Base-by-base conservation (phyloP, 805 yeast genomes). In the Wickerhamiella musiphila region DNA sequence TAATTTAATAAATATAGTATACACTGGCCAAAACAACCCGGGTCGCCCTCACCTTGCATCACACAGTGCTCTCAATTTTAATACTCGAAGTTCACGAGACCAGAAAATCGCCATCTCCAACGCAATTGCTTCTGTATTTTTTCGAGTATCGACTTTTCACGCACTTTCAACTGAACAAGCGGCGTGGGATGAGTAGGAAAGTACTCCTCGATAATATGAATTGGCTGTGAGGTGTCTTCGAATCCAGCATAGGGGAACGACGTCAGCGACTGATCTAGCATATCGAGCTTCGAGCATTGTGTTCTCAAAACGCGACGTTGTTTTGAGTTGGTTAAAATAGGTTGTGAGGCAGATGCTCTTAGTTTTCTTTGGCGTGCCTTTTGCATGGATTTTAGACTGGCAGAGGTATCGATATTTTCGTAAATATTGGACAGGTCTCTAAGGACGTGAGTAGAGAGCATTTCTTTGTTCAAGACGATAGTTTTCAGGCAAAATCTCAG, bases 61-160 rank as follows among this genome's bases (percentile, higher is more conserved):
- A n/a, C n/a, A n/a, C n/a, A n/a, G n/a, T n/a, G n/a, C n/a, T n/a
- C n/a, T n/a, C n/a, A n/a, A n/a, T n/a, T n/a, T n/a, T n/a, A n/a
- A n/a, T n/a, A n/a, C n/a, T n/a, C n/a, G n/a, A n/a, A n/a, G 11
- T 64, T 66, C 10, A 66, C 25, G 9, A 66, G 43, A 1, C 71
- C 70, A 31, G 50, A 54, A 8, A 61, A 40, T 33, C 69, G 48
- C 71, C 72, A 66, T 42, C 69, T 53, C 69, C 69, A 64, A 36
- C 68, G 52, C 13, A 67, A 43, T 40, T 57, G 63, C 32, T 46
- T 38, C 26, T 43, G 43, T 10, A 53, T 15, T 6, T 36, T 24
- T n/a, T 38, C 35, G 17, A 39, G 29, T 54, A 54, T 49, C 14
- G 42, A 31, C 14, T 18, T 30, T 10, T 18, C 11, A 4, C 20